phyloP scores from a whole-genome alignment of 73 alveolate genomes.

The Tetrahymena elliotti region DNA sequence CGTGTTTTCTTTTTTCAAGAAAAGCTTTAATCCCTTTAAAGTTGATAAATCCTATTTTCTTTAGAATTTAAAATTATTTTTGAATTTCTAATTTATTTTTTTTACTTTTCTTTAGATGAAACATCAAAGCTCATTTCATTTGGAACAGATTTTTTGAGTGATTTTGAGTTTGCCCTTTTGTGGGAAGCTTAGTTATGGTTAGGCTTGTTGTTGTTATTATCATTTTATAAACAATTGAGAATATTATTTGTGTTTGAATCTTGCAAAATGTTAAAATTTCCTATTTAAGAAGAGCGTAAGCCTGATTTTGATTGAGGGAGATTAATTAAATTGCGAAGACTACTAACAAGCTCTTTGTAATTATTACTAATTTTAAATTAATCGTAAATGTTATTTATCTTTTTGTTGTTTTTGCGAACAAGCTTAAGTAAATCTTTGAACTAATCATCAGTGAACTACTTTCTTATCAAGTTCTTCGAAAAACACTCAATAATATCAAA shows the following conservation, averaged over 20 bases:
- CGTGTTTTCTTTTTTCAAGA: background rate
- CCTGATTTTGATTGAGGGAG: background rate
- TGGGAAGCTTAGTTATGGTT: background rate
- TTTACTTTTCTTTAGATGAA: background rate
- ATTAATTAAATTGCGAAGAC: background rate
- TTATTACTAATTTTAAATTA: background rate
- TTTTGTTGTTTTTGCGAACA: background rate
- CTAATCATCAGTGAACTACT: background rate
- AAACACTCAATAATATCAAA: background rate
- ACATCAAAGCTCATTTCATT: background rate
- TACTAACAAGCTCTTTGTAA: background rate
- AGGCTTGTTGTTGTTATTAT: background rate
- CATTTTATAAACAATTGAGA: background rate
- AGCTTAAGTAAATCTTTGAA: background rate
- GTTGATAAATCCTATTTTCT: background rate
- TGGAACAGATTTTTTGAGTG: background rate
- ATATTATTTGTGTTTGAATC: background rate
- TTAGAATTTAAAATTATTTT: background rate
- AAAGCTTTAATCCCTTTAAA: background rate
- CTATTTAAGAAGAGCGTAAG: background rate
- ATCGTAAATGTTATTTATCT: background rate
- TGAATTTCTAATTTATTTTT: background rate
- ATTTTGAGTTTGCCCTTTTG: background rate
- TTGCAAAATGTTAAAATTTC: background rate
- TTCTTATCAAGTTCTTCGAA: background rate